These are phyloP conservation scores for Colletotrichum chrysophilum DNA, from an alignment of 2,329 filamentous ascomycete species.

Conservation along the genomic window DNA sequence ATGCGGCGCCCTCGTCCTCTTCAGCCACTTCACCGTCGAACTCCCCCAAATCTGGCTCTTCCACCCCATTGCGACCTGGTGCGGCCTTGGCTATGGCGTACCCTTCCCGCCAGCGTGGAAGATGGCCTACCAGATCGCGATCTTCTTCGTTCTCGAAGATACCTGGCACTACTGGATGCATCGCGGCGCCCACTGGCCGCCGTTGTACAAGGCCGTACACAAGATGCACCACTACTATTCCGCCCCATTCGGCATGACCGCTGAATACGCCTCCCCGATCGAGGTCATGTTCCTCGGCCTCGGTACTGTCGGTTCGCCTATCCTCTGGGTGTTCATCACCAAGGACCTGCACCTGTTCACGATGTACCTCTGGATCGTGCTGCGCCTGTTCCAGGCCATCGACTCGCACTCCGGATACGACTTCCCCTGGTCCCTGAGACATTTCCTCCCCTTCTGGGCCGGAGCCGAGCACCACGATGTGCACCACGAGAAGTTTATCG, in stretches of 20 bases:
- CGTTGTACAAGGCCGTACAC: conserved; percentile 95
- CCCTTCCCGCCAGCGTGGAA: conserved; percentile 87
- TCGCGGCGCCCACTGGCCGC: conserved; percentile 90
- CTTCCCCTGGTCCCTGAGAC: conserved; percentile 95
- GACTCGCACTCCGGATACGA: conserved; percentile 98
- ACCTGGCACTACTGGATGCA: conserved; percentile 99
- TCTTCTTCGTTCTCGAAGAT: conserved; percentile 97
- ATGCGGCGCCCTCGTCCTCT: conserved; percentile 89
- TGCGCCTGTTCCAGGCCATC: conserved; percentile 95
- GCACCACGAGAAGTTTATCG: conserved; percentile 98
- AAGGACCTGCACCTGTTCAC: conserved; percentile 92
- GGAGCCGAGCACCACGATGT: conserved; percentile 96
- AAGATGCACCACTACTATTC: conserved; percentile 99
- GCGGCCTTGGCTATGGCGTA: conserved; percentile 85
- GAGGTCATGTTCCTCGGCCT: conserved; percentile 95
- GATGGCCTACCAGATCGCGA: conserved; percentile 87
- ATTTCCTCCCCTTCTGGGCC: conserved; percentile 97
- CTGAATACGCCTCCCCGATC: conserved; percentile 96
- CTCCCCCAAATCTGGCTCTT: conserved; percentile 99
- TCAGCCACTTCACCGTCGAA: conserved; percentile 97
- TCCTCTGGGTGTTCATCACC: conserved; percentile 83
- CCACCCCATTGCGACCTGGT: conserved; percentile 93
- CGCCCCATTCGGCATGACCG: conserved; percentile 95
- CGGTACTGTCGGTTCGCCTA: conserved; percentile 81
- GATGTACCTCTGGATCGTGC: conserved; percentile 96